Evolutionary conservation across 2,329 filamentous ascomycete species (phyloP).

Genomic region (Penicillium glabrum): DNA sequence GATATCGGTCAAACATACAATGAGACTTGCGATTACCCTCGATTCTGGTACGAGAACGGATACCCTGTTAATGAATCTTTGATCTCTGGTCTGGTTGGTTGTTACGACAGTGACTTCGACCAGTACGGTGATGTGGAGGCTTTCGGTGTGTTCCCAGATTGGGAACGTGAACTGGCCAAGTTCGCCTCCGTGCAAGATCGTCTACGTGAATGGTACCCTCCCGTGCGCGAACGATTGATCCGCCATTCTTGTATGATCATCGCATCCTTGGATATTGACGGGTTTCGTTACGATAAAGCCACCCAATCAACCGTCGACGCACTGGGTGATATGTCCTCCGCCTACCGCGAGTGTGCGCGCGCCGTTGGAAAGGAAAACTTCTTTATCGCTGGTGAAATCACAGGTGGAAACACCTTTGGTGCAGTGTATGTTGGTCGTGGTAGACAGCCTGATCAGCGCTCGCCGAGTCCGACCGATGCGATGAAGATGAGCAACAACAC

Average conservation of each 20-base stretch:
- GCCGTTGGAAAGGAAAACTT: constrained; percentile 62
- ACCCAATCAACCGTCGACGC: constrained; percentile 64
- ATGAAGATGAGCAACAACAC: constrained; percentile 50
- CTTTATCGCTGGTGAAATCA: constrained; percentile 64
- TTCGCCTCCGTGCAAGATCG: constrained; percentile 69
- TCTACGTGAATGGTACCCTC: constrained; percentile 62
- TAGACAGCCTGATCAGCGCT: constrained; percentile 54
- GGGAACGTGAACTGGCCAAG: constrained; percentile 63
- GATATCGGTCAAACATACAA: constrained; percentile 54
- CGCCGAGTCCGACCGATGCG: constrained; percentile 44
- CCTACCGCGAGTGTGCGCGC: constrained; percentile 58
- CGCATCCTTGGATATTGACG: constrained; percentile 62
- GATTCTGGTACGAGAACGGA: constrained; percentile 62
- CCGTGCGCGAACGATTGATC: constrained; percentile 58
- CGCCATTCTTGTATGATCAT: constrained; percentile 65
- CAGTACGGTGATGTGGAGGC: constrained; percentile 64
- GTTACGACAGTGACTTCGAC: constrained; percentile 64
- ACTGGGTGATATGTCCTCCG: constrained; percentile 58
- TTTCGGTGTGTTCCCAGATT: constrained; percentile 63
- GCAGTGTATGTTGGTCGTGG: constrained; percentile 63
- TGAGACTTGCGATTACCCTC: constrained; percentile 57
- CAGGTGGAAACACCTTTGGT: constrained; percentile 61
- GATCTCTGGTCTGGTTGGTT: constrained; percentile 52
- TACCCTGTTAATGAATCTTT: constrained; percentile 49
- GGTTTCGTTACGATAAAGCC: constrained; percentile 66